Evolutionary conservation across 2,329 filamentous ascomycete genomes (phyloP).

Genomic region (Phoma sp.): DNA sequence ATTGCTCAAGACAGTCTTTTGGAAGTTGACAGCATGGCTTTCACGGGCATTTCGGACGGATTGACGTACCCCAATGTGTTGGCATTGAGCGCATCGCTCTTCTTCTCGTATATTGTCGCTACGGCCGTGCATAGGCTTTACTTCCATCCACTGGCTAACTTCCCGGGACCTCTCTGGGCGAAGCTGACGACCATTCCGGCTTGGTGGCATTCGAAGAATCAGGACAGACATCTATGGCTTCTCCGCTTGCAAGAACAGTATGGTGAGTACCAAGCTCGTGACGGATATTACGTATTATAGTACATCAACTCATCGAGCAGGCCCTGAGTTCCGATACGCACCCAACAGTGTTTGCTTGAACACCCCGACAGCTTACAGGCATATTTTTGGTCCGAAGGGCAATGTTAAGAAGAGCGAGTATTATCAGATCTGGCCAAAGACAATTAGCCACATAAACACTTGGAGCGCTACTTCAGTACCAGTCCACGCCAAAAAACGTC

Average conservation of each 20-base stretch:
- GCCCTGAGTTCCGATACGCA: constrained; percentile 61
- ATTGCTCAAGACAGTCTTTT: no score
- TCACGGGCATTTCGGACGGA: background rate
- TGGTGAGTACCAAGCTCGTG: background rate
- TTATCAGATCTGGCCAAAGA: constrained; percentile 51
- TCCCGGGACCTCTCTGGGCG: constrained; percentile 28
- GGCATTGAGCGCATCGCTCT: background rate
- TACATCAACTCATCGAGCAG: constrained; percentile 31
- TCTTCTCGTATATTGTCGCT: background rate
- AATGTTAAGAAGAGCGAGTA: constrained; percentile 55
- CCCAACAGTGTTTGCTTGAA: constrained; percentile 80
- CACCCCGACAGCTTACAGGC: constrained; percentile 58
- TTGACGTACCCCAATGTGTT: constrained; percentile 1
- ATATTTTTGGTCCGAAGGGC: constrained; percentile 53
- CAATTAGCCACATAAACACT: constrained; percentile 44
- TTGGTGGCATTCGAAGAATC: constrained; percentile 71
- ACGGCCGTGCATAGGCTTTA: constrained; percentile 15
- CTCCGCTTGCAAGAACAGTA: constrained; percentile 74
- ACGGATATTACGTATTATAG: no score
- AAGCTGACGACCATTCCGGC: constrained; percentile 19
- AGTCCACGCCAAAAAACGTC: constrained; percentile 48
- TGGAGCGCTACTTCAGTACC: constrained; percentile 33
- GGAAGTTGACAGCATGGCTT: background rate
- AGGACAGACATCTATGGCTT: constrained; percentile 76
- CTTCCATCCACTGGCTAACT: constrained; percentile 31